Evolutionary conservation across 345 rosid genomes (phyloP).

Genomic region (Brassica juncea): DNA sequence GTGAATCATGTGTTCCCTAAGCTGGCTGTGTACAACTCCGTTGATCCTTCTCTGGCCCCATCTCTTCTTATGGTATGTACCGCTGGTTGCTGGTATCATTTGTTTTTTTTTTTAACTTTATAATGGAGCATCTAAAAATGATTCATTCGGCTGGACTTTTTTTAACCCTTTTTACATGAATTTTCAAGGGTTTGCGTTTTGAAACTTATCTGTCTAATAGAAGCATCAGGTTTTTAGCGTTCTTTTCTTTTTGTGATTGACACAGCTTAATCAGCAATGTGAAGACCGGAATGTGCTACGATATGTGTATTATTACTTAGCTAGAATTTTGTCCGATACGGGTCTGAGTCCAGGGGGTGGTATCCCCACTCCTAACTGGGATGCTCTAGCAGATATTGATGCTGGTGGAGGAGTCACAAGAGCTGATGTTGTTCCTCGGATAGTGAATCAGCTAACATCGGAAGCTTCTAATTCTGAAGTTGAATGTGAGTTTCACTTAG

Average conservation of each 20-base stretch:
- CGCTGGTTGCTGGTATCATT: neutral
- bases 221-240: neutral
- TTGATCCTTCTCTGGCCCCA: constrained; percentile 97
- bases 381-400: constrained; percentile 98
- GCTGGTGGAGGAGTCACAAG: constrained; percentile 97
- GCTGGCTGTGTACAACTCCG: constrained; percentile 97
- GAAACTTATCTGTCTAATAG: constrained; percentile 17
- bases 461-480: constrained; percentile 77
- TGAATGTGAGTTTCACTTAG: constrained; percentile 59
- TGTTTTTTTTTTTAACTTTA: constrained; percentile 5
- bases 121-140: constrained; percentile 5
- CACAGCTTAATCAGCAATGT: constrained; percentile 95
- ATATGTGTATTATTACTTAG: constrained; percentile 98
- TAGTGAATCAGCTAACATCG: constrained; percentile 71
- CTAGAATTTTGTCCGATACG: constrained; percentile 88
- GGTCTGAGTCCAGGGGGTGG: constrained; percentile 97
- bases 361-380: constrained; percentile 99
- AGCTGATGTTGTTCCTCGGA: constrained; percentile 96
- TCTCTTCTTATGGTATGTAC: constrained; percentile 93
- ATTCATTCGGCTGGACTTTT: neutral
- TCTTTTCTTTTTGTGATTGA: constrained; percentile 32
- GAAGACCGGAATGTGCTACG: constrained; percentile 92
- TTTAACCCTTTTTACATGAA: constrained; percentile 7
- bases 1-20: constrained; percentile 93
- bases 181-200: constrained; percentile 9